Percentiles rank a stretch among this genome's conserved stretches.
phyloP scores from a whole-genome alignment of 2,329 filamentous ascomycete genomes.

The Coleophoma cylindrospora region DNA sequence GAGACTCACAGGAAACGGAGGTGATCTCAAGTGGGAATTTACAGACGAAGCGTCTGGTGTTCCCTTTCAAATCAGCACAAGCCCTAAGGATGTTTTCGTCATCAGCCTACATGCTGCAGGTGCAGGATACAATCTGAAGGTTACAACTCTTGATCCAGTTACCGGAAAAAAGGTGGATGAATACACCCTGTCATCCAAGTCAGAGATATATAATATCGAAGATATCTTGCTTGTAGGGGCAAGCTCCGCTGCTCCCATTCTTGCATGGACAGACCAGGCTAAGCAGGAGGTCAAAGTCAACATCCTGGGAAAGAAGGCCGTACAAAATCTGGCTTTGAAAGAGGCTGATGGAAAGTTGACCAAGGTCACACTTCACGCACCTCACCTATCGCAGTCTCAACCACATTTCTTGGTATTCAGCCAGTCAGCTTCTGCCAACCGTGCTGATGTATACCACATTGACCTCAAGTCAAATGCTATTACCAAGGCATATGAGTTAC shows the following conservation, averaged over 20 bases:
- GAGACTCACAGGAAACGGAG: conserved; percentile 67
- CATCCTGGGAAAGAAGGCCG: conserved; percentile 54
- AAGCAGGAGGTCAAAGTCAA: conserved; percentile 64
- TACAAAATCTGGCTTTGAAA: conserved; percentile 48
- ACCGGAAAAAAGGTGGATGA: conserved; percentile 71
- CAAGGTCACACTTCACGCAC: conserved; percentile 63
- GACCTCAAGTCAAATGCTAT: conserved; percentile 55
- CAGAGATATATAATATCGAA: conserved; percentile 59
- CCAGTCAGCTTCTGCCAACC: conserved; percentile 63
- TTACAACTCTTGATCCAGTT: conserved; percentile 66
- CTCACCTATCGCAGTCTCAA: conserved; percentile 64
- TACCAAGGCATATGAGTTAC: conserved; percentile 75
- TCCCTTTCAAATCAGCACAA: conserved; percentile 69
- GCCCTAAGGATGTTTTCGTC: conserved; percentile 69
- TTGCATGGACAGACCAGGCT: conserved; percentile 67
- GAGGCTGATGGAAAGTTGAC: conserved; percentile 46
- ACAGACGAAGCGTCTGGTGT: conserved; percentile 62
- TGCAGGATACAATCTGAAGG: conserved; percentile 70
- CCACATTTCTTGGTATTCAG: conserved; percentile 85
- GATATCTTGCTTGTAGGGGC: conserved; percentile 72
- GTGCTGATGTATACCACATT: conserved; percentile 82
- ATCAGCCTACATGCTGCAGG: conserved; percentile 67
- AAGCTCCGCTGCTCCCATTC: conserved; percentile 68
- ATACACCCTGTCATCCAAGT: conserved; percentile 66
- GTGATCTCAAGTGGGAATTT: conserved; percentile 74